Evolutionary conservation across 192 early-diverging fungal genomes (phyloP).

Genomic region (Linnemannia hyalina): DNA sequence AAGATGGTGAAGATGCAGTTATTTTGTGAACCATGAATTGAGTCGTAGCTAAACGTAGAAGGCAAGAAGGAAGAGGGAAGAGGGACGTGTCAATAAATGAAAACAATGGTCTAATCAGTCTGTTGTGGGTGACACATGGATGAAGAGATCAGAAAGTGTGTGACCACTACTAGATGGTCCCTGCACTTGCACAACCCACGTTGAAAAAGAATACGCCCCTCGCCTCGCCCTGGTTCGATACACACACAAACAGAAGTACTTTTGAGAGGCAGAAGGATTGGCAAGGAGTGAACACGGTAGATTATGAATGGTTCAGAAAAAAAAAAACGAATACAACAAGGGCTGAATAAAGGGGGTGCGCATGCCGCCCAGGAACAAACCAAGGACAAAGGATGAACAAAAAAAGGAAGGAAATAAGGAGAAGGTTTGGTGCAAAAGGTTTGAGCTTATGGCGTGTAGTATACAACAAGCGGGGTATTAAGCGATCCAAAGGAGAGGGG

Average conservation of each 20-base stretch:
- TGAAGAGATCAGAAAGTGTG: background rate
- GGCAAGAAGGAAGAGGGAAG: background rate
- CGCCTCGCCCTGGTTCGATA: background rate
- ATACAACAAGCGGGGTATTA: background rate
- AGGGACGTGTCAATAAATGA: background rate
- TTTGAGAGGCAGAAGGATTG: background rate
- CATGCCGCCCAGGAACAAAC: background rate
- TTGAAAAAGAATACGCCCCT: background rate
- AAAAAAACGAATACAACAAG: background rate
- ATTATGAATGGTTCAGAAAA: background rate
- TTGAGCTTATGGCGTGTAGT: background rate
- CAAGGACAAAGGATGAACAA: background rate
- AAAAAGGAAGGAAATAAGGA: background rate
- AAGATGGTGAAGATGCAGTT: background rate
- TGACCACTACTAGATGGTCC: background rate
- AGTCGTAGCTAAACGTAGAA: background rate
- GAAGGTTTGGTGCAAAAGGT: background rate
- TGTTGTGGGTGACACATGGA: background rate
- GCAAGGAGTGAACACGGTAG: background rate
- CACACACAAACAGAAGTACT: background rate
- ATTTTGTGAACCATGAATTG: background rate
- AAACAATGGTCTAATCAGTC: no score
- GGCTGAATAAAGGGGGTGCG: background rate
- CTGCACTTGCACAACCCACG: background rate
- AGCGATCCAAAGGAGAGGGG: no score